Percentiles rank a stretch among this genome's conserved stretches.
Evolutionary conservation across 2,329 filamentous ascomycete genomes (phyloP).

Genomic region (Botrytis paeoniae): DNA sequence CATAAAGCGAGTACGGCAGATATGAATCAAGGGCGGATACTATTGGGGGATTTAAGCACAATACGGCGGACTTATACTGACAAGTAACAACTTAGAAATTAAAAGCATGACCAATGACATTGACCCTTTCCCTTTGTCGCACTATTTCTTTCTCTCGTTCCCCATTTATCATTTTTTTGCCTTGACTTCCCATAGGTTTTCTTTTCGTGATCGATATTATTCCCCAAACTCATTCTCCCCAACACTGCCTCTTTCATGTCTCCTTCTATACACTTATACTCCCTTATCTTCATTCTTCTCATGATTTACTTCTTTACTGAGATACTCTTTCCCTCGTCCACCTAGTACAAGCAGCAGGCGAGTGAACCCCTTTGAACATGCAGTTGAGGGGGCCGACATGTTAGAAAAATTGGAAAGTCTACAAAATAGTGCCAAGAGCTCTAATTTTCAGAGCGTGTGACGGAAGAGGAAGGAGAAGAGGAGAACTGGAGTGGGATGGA

Average conservation of each 20-base stretch:
- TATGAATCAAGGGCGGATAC: neutral
- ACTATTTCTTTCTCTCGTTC: neutral
- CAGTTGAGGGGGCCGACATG: no score
- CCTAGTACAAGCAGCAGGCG: no score
- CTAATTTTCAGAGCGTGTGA: no score
- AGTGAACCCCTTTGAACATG: no score
- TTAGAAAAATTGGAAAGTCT: no score
- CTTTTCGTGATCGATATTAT: neutral
- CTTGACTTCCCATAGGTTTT: no score
- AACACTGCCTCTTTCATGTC: neutral
- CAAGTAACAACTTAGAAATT: neutral
- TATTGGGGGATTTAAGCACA: neutral
- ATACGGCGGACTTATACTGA: neutral
- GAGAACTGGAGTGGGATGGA: no score
- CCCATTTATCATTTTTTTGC: neutral
- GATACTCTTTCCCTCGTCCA: neutral
- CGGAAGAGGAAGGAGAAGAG: no score
- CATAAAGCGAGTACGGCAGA: neutral
- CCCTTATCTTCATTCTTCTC: neutral
- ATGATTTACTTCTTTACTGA: neutral
- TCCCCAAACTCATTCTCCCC: no score
- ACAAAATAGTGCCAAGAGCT: no score
- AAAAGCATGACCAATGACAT: neutral
- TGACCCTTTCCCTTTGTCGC: neutral
- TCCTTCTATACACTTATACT: neutral